Percentiles rank a stretch among this genome's conserved stretches.
Evolutionary conservation across 2,329 filamentous ascomycete genomes (phyloP).

Genomic region (Beauveria australis): DNA sequence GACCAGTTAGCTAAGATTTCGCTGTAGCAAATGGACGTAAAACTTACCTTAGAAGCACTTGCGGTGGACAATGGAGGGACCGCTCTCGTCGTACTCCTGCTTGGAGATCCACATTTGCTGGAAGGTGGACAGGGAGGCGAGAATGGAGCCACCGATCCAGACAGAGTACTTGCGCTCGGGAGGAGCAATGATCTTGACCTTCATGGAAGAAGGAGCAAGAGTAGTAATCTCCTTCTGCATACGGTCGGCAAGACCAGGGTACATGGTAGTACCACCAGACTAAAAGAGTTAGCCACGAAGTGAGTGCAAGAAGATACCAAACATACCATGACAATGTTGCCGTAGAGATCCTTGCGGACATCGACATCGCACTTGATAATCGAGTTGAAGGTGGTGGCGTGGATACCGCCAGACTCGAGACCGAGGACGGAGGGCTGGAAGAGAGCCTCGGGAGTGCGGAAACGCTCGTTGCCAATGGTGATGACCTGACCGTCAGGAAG

Average conservation of each 20-base stretch:
- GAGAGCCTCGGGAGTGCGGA: conserved; percentile 98
- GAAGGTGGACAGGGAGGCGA: conserved; percentile 99
- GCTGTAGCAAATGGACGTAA: neutral
- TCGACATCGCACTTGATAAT: conserved; percentile 99
- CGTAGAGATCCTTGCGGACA: conserved; percentile 99
- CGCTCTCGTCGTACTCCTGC: conserved; percentile 99
- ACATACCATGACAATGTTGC: conserved; percentile 99
- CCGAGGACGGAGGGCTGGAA: conserved; percentile 98
- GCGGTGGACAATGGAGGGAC: conserved; percentile 98
- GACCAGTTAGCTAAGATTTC: neutral
- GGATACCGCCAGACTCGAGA: conserved; percentile 97
- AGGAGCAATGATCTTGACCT: conserved; percentile 99
- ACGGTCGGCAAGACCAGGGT: conserved; percentile 99
- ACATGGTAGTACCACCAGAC: conserved; percentile 99
- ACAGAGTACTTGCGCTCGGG: conserved; percentile 99
- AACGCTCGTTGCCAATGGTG: conserved; percentile 99
- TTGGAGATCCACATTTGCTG: conserved; percentile 99
- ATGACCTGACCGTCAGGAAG: conserved; percentile 99
- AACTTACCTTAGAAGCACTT: conserved; percentile 96
- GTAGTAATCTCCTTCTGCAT: conserved; percentile 99
- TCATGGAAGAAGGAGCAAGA: conserved; percentile 98
- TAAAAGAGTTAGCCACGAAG: conserved; percentile 35
- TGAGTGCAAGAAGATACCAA: neutral
- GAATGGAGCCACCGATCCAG: conserved; percentile 99
- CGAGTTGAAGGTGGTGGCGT: conserved; percentile 99